Conservation (phyloP, 305 asterid genomes). For the Fraxinus floribunda region DNA sequence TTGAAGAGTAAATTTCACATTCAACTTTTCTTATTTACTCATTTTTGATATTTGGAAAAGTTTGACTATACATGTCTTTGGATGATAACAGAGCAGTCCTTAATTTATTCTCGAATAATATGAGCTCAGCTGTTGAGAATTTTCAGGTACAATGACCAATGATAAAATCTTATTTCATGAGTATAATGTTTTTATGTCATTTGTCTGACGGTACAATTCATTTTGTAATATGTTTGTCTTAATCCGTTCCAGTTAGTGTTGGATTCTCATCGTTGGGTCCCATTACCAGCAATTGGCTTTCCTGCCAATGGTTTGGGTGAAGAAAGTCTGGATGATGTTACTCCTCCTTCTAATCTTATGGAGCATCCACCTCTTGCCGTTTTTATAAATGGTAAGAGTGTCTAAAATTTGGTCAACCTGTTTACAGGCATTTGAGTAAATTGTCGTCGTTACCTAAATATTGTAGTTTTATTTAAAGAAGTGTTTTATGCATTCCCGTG, state of each 20-base stretch:
- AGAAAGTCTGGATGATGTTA: slow-evolving; percentile 65
- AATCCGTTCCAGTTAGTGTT: slow-evolving; percentile 60
- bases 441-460: background rate
- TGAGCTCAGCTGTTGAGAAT: slow-evolving; percentile 78
- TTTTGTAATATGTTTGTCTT: slow-evolving; percentile 27
- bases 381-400: slow-evolving; percentile 61
- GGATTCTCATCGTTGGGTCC: slow-evolving; percentile 68
- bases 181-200: background rate
- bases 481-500: background rate
- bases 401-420: slow-evolving; percentile 2
- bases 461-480: background rate
- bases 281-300: slow-evolving; percentile 68
- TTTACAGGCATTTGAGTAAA: background rate
- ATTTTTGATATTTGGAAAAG: slow-evolving; percentile 24
- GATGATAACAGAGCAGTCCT: slow-evolving; percentile 71
- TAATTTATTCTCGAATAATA: slow-evolving; percentile 71
- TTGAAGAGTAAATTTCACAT: slow-evolving; percentile 70
- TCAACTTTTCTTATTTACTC: background rate
- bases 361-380: slow-evolving; percentile 94
- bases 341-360: slow-evolving; percentile 82
- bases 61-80: slow-evolving; percentile 24
- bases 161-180: background rate
- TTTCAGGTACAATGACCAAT: slow-evolving; percentile 58
- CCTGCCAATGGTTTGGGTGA: slow-evolving; percentile 59
- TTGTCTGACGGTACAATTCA: slow-evolving; percentile 13